Evolutionary conservation across 345 rosid genomes (phyloP).

Genomic region (Corchorus olitorius): DNA sequence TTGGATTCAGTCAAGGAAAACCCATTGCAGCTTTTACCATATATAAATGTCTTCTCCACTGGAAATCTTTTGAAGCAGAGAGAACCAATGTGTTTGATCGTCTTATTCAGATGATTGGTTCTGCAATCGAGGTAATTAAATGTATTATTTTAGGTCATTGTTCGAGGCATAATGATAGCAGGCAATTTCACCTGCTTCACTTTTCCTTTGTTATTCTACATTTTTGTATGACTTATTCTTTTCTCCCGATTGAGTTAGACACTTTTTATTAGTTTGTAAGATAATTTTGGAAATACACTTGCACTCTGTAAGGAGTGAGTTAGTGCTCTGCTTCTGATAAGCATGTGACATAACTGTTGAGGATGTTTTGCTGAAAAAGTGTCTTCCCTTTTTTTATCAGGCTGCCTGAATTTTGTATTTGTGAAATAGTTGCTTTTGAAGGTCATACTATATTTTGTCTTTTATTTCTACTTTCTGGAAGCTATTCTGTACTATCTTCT

Average conservation of each 20-base stretch:
- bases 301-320: neutral
- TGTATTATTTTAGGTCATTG: slow-evolving; percentile 11
- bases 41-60: slow-evolving; percentile 91
- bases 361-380: neutral
- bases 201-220: neutral
- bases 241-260: neutral
- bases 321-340: slow-evolving; percentile 11
- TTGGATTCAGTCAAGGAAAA: slow-evolving; percentile 85
- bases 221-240: neutral
- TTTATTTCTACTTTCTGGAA: neutral
- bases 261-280: neutral
- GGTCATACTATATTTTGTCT: neutral
- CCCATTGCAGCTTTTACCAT: slow-evolving; percentile 95
- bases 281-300: slow-evolving; percentile 1
- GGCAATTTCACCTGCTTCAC: slow-evolving; percentile 1
- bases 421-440: slow-evolving; percentile 11
- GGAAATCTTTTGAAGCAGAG: slow-evolving; percentile 99
- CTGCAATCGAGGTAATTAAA: slow-evolving; percentile 82
- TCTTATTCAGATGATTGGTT: slow-evolving; percentile 98
- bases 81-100: slow-evolving; percentile 94
- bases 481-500: neutral
- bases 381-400: neutral
- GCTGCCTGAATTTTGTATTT: neutral
- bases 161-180: neutral
- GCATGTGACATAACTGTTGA: neutral